Evolutionary conservation across 1,284 basidiomycete species (phyloP).

Genomic region (Microbotryum saponariae): DNA sequence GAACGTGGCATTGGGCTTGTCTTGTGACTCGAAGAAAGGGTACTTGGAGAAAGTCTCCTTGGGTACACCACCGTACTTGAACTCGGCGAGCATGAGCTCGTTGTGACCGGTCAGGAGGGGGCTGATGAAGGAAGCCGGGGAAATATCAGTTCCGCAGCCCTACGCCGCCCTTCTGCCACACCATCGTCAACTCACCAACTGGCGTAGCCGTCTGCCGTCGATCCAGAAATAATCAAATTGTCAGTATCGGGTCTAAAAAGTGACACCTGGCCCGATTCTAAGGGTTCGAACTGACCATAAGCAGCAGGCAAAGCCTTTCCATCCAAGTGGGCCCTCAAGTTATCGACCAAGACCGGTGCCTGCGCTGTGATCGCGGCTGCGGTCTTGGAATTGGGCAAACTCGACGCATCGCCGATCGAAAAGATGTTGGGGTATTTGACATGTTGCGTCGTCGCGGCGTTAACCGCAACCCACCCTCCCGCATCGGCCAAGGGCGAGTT

Average conservation of each 20-base stretch:
- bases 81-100: conserved; percentile 80
- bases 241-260: conserved; percentile 42
- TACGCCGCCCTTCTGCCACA: not conserved
- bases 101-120: conserved; percentile 68
- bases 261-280: not conserved
- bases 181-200: conserved; percentile 38
- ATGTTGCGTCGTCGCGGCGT: conserved; percentile 72
- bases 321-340: conserved; percentile 66
- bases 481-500: conserved; percentile 54
- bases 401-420: conserved; percentile 81
- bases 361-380: conserved; percentile 88
- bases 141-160: conserved; percentile 37
- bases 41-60: conserved; percentile 70
- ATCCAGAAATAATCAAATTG: not conserved
- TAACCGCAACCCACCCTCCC: conserved; percentile 80
- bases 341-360: conserved; percentile 85
- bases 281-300: conserved; percentile 7
- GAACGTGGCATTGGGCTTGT: conserved; percentile 51
- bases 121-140: conserved; percentile 31
- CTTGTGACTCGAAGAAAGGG: conserved; percentile 57
- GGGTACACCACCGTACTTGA: conserved; percentile 63
- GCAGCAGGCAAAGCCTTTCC: conserved; percentile 54
- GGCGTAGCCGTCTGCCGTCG: conserved; percentile 40
- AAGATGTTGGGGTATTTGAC: conserved; percentile 77
- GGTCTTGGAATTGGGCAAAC: conserved; percentile 89